Percentiles rank a stretch among this genome's conserved stretches.
phyloP scores from a whole-genome alignment of 1,139 yeast genomes.

The Geotrichum aggregatum region DNA sequence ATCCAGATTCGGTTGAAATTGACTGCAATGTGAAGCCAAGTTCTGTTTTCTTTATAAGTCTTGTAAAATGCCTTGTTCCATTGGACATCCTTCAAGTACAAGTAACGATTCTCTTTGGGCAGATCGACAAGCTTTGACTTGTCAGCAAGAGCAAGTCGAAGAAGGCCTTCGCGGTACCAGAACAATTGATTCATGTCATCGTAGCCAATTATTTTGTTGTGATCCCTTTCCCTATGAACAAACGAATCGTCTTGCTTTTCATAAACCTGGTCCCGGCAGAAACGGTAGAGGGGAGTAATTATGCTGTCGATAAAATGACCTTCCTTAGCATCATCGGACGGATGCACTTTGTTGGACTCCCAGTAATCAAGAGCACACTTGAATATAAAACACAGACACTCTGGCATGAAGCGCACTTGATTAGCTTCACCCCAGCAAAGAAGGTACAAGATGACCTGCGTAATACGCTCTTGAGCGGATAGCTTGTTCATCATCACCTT shows the following conservation, averaged over 20 bases:
- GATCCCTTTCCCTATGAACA: conserved; percentile 59
- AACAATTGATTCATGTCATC: conserved; percentile 83
- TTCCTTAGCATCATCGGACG: conserved; percentile 20
- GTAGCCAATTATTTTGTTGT: conserved; percentile 67
- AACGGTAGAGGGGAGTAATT: conserved; percentile 71
- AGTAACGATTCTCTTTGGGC: conserved; percentile 47
- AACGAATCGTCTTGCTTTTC: conserved; percentile 39
- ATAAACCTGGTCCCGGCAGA: conserved; percentile 55
- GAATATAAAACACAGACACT: conserved; percentile 73
- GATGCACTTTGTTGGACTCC: conserved; percentile 36
- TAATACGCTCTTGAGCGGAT: conserved; percentile 52
- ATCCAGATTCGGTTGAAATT: conserved; percentile 84
- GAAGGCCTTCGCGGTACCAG: conserved; percentile 69
- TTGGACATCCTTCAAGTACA: conserved; percentile 46
- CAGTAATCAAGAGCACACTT: conserved; percentile 73
- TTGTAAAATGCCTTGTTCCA: conserved; percentile 68
- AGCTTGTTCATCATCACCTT: conserved; percentile 53
- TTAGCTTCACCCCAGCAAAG: conserved; percentile 90
- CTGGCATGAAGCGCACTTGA: conserved; percentile 78
- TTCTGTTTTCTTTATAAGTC: conserved; percentile 67
- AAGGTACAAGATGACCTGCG: conserved; percentile 65
- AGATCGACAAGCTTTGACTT: conserved; percentile 44
- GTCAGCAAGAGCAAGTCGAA: conserved; percentile 45
- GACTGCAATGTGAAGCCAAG: conserved; percentile 73
- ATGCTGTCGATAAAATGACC: conserved; percentile 56